Conservation (phyloP, 345 rosid species). For the Syzygium aromaticum region DNA sequence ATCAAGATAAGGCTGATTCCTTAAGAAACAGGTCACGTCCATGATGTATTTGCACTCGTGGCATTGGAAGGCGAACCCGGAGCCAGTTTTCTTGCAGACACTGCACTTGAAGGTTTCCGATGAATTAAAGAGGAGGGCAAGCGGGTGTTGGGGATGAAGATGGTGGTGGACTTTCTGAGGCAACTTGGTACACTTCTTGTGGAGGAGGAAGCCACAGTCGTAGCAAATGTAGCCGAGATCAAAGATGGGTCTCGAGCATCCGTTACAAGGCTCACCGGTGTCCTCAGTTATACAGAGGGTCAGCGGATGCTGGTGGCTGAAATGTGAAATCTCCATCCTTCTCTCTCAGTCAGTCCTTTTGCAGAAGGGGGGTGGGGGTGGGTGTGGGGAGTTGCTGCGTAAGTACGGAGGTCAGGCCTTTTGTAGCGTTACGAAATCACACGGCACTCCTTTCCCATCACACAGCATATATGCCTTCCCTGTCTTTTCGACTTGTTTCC, state of each 20-base stretch:
- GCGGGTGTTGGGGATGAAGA: conserved; percentile 17
- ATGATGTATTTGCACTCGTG: conserved; percentile 4
- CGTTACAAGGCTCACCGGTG: conserved; percentile 4
- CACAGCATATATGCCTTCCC: not conserved
- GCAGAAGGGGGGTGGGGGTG: too few relatives aligned
- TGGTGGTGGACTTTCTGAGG: conserved; percentile 6
- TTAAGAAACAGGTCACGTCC: conserved; percentile 3
- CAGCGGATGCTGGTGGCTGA: conserved; percentile 9
- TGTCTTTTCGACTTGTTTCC: not conserved
- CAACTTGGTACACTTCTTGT: conserved; percentile 8
- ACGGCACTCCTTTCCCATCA: not conserved
- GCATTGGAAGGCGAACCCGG: conserved; percentile 8
- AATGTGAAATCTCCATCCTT: not conserved
- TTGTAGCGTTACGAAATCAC: not conserved
- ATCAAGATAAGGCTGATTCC: not conserved
- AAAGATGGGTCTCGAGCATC: conserved; percentile 3
- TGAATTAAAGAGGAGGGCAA: not conserved
- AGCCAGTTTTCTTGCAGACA: not conserved
- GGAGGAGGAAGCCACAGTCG: conserved; percentile 10
- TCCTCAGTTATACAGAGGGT: not conserved
- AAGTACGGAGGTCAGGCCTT: not conserved
- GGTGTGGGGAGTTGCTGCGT: not conserved
- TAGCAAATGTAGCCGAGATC: conserved; percentile 2
- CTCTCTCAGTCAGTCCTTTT: not conserved
- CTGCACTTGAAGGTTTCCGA: not conserved